phyloP scores from a whole-genome alignment of 441 rosid species.

The Theobroma grandiflorum region DNA sequence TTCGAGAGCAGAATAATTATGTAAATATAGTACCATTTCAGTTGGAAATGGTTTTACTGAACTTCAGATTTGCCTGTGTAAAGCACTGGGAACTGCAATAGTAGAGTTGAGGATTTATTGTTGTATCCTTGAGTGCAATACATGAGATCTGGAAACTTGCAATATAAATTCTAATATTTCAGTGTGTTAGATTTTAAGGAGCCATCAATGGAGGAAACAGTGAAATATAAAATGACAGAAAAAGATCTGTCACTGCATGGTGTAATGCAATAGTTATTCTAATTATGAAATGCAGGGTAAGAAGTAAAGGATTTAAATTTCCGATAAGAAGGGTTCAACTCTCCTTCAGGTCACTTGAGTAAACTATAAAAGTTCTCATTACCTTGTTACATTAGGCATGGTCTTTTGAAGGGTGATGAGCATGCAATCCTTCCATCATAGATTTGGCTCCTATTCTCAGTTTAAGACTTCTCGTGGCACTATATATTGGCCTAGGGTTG shows the following conservation, averaged over 20 bases:
- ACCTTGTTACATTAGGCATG: neutral
- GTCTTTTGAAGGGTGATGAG: neutral
- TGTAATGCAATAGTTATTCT: neutral
- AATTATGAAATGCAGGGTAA: neutral
- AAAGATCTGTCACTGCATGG: neutral
- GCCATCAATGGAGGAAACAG: neutral
- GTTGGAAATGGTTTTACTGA: neutral
- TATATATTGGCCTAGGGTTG: neutral
- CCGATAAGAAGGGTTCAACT: neutral
- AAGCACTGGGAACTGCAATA: neutral
- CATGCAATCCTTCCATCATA: neutral
- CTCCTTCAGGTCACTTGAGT: neutral
- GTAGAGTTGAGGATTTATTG: neutral
- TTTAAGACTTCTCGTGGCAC: neutral
- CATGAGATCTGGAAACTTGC: neutral
- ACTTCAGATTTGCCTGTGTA: neutral
- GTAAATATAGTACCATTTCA: neutral
- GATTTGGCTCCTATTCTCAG: neutral
- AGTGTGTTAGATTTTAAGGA: neutral
- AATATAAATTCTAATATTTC: neutral
- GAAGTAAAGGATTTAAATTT: neutral
- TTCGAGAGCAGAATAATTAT: neutral
- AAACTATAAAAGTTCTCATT: neutral
- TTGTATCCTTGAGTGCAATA: neutral
- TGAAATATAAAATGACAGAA: conserved; percentile 5